A percentile compares a stretch with the other conserved stretches of the same genome.
These are phyloP conservation scores for Phytopythium cucurbitacearum DNA, from an alignment of 352 stramenopile species.

Conservation along the genomic window DNA sequence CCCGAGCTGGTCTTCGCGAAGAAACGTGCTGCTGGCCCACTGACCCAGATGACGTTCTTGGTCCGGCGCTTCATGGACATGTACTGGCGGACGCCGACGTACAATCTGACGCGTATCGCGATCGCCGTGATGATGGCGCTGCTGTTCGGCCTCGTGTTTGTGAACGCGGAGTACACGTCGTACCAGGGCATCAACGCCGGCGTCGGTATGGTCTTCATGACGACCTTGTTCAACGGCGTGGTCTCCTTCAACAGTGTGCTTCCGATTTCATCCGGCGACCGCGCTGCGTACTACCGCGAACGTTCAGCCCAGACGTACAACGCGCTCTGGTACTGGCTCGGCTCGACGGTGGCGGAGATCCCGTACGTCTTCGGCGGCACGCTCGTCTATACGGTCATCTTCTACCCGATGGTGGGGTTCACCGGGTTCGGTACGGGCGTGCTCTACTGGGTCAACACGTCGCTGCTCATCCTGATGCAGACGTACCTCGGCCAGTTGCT, in stretches of 20 bases:
- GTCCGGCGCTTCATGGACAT: conserved; percentile 31
- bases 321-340: conserved; percentile 56
- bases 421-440: conserved; percentile 21
- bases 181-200: conserved; percentile 47
- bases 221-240: conserved; percentile 76
- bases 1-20: conserved; percentile 20
- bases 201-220: conserved; percentile 83
- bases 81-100: conserved; percentile 62
- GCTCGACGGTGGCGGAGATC: conserved; percentile 76
- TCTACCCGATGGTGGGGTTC: conserved; percentile 43
- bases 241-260: conserved; percentile 71
- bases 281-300: conserved; percentile 88
- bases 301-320: conserved; percentile 85
- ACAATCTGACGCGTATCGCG: conserved; percentile 72
- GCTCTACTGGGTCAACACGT: conserved; percentile 33
- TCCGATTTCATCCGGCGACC: conserved; percentile 68
- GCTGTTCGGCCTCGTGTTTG: conserved; percentile 42
- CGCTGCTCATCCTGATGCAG: conserved; percentile 28
- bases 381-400: conserved; percentile 39
- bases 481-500: conserved; percentile 33
- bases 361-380: conserved; percentile 41
- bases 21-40: conserved; percentile 27
- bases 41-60: conserved; percentile 27
- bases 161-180: conserved; percentile 33
- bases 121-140: conserved; percentile 29